Evolutionary conservation across 352 stramenopile species (phyloP).

Genomic region (Globisporangium acanthophoron): DNA sequence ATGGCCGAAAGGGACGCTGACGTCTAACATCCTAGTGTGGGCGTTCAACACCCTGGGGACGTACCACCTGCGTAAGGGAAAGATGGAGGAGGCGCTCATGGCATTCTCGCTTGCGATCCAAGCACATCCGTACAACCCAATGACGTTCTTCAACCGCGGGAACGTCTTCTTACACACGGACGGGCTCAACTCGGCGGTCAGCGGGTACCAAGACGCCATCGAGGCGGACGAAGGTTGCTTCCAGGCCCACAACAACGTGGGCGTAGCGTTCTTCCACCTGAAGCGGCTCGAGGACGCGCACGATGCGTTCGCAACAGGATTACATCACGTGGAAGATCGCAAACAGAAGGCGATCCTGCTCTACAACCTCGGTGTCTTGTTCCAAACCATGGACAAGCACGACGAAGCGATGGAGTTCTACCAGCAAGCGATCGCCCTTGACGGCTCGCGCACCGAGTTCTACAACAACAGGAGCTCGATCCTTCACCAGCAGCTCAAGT

Average conservation of each 20-base stretch:
- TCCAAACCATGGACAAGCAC: conserved; percentile 29
- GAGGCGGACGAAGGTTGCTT: conserved; percentile 31
- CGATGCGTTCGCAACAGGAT: conserved; percentile 27
- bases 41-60: conserved; percentile 43
- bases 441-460: conserved; percentile 33
- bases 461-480: conserved; percentile 57
- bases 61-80: conserved; percentile 17
- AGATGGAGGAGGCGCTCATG: conserved; percentile 43
- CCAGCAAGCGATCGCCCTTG: conserved; percentile 39
- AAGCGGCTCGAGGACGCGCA: conserved; percentile 44
- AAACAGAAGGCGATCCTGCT: conserved; percentile 31
- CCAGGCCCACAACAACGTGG: conserved; percentile 43
- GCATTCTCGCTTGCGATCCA: conserved; percentile 50
- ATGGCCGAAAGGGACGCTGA: conserved; percentile 40
- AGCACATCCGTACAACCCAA: conserved; percentile 24
- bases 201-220: conserved; percentile 44
- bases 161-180: conserved; percentile 45
- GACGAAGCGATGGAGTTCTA: conserved; percentile 49
- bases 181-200: conserved; percentile 28
- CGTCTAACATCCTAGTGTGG: conserved; percentile 37
- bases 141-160: conserved; percentile 47
- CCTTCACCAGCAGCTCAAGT: conserved; percentile 47
- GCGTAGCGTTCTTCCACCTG: conserved; percentile 34
- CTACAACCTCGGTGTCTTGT: conserved; percentile 41
- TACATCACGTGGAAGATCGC: conserved; percentile 20